Conservation (phyloP, 345 rosid species). For the Bruguiera gymnorhiza region DNA sequence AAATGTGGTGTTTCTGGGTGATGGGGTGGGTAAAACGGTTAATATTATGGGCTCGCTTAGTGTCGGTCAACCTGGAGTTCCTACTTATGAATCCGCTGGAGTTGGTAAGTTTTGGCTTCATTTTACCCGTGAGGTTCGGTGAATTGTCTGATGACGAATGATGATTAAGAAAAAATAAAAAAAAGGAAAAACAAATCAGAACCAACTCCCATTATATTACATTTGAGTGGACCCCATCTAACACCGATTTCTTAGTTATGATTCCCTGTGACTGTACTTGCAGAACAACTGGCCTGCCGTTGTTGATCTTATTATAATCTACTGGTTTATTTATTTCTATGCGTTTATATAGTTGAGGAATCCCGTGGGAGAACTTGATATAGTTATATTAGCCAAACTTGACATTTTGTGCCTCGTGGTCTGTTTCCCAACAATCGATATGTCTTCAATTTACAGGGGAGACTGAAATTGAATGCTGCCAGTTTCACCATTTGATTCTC, state of each 20-base stretch:
- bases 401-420: neutral
- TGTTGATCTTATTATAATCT: no score
- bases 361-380: neutral
- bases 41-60: constrained; percentile 55
- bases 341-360: no score
- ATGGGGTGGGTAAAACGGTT: constrained; percentile 78
- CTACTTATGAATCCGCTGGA: constrained; percentile 73
- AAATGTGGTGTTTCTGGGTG: constrained; percentile 81
- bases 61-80: constrained; percentile 56
- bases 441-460: neutral
- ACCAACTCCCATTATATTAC: no score
- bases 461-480: neutral
- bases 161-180: no score
- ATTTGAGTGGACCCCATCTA: no score
- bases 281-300: no score
- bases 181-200: no score
- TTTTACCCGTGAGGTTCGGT: neutral
- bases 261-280: no score
- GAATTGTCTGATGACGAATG: neutral
- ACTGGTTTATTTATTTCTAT: no score
- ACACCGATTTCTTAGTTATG: no score
- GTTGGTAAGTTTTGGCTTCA: constrained; percentile 48
- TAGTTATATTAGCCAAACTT: neutral
- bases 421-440: neutral
- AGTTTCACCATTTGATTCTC: no score